These are phyloP conservation scores for Ceratobasidium sp. DNA, from an alignment of 1,284 basidiomycete genomes.

Conservation along the genomic window DNA sequence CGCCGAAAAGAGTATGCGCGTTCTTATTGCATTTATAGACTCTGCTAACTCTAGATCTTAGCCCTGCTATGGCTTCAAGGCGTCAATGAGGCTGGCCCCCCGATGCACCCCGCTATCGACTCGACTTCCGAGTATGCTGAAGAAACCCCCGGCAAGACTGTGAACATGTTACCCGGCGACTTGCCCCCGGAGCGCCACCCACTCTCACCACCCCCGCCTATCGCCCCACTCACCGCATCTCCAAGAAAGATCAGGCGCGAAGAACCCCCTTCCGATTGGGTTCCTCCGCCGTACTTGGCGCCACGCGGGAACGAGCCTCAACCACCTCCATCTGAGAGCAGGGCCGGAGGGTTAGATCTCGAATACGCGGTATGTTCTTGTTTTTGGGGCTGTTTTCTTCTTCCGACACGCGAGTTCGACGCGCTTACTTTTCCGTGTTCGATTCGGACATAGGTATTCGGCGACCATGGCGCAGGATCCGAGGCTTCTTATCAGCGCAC, in stretches of 20 bases:
- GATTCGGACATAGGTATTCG: constrained; percentile 24
- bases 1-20: constrained; percentile 40
- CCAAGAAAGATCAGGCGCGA: constrained; percentile 27
- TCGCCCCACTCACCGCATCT: neutral
- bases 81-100: constrained; percentile 38
- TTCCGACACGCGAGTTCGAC: constrained; percentile 13
- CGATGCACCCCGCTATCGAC: constrained; percentile 29
- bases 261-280: constrained; percentile 36
- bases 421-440: constrained; percentile 1
- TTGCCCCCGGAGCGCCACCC: constrained; percentile 40
- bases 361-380: constrained; percentile 30
- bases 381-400: neutral
- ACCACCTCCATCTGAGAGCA: constrained; percentile 19
- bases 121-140: constrained; percentile 40
- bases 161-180: constrained; percentile 33
- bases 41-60: constrained; percentile 1
- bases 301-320: constrained; percentile 13
- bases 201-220: constrained; percentile 25
- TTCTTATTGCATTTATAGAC: neutral
- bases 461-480: constrained; percentile 37
- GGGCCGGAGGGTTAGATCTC: constrained; percentile 30
- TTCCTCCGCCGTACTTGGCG: constrained; percentile 26
- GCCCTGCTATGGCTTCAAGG: constrained; percentile 43
- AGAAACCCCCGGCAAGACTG: constrained; percentile 29
- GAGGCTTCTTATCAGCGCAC: constrained; percentile 41